phyloP scores from a whole-genome alignment of 306 rosid genomes.

The Trichosanthes truncata region DNA sequence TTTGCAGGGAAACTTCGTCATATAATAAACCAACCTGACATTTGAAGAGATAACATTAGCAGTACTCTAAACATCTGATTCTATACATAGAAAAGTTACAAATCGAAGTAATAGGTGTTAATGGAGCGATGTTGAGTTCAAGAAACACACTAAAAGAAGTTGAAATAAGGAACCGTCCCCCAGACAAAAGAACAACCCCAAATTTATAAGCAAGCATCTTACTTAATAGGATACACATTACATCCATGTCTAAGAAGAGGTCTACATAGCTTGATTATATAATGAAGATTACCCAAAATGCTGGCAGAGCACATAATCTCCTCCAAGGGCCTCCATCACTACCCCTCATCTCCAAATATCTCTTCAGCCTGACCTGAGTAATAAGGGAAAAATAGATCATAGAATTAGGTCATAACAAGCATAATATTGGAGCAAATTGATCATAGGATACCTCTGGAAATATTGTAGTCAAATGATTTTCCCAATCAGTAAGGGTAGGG shows the following conservation, averaged over 20 bases:
- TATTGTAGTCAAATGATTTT: constrained; percentile 93
- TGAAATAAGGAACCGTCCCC: not conserved
- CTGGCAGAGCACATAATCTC: constrained; percentile 96
- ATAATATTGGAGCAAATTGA: constrained; percentile 6
- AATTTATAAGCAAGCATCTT: not conserved
- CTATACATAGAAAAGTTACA: not conserved
- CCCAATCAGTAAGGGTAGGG: constrained; percentile 95
- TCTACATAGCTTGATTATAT: constrained; percentile 11
- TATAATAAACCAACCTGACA: constrained; percentile 87
- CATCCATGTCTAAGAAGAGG: constrained; percentile 3
- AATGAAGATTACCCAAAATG: constrained; percentile 70
- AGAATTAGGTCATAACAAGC: constrained; percentile 18
- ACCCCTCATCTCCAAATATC: constrained; percentile 99
- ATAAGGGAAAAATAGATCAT: constrained; percentile 6
- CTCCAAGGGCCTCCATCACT: constrained; percentile 99
- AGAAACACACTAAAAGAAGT: not conserved
- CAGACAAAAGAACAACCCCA: not conserved
- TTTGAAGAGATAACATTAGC: constrained; percentile 18
- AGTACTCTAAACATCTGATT: not conserved
- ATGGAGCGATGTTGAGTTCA: not conserved
- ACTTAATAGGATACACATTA: not conserved
- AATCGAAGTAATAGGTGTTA: not conserved
- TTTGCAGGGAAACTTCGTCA: constrained; percentile 77
- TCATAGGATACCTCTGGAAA: constrained; percentile 69
- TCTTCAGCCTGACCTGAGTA: constrained; percentile 88